Conservation (phyloP, 768 basidiomycete species). For the Leccinum disarticulatum region DNA sequence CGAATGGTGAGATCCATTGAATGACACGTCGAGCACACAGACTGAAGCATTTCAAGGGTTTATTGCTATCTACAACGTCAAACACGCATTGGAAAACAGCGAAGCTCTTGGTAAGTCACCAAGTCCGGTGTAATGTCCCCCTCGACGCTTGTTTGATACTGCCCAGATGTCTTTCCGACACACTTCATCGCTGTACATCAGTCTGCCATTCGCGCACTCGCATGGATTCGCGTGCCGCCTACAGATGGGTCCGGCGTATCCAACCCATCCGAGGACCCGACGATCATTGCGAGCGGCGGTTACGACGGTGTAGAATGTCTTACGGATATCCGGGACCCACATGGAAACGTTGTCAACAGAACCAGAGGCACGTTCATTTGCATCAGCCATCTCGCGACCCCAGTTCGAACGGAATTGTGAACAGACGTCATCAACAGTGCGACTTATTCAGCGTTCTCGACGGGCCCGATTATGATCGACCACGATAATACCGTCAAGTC, state of each 20-base stretch:
- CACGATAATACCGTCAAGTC: conserved; percentile 80
- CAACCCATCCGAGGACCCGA: conserved; percentile 57
- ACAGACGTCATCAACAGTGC: conserved; percentile 72
- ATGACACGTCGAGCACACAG: background rate
- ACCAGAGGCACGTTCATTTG: conserved; percentile 57
- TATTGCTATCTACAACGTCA: conserved; percentile 59
- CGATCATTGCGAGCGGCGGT: conserved; percentile 71
- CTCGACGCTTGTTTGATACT: background rate
- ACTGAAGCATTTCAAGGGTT: conserved; percentile 38
- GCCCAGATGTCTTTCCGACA: conserved; percentile 53
- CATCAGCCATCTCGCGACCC: background rate
- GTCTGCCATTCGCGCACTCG: conserved; percentile 71
- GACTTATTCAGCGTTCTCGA: conserved; percentile 64
- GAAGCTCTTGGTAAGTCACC: conserved; percentile 32
- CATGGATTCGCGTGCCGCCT: conserved; percentile 73
- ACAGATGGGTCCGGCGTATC: conserved; percentile 46
- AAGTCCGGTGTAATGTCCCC: background rate
- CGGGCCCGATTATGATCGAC: conserved; percentile 76
- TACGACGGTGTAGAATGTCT: conserved; percentile 78
- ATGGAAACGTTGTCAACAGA: conserved; percentile 68
- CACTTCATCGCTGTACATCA: conserved; percentile 77
- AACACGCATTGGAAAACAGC: conserved; percentile 38
- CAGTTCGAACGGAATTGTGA: background rate
- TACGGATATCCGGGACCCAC: conserved; percentile 73
- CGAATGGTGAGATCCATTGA: conserved; percentile 57